Evolutionary conservation across 345 rosid species (phyloP), one percentile per base, ranked within the genome.

Genomic region (Durio zibethinus): DNA sequence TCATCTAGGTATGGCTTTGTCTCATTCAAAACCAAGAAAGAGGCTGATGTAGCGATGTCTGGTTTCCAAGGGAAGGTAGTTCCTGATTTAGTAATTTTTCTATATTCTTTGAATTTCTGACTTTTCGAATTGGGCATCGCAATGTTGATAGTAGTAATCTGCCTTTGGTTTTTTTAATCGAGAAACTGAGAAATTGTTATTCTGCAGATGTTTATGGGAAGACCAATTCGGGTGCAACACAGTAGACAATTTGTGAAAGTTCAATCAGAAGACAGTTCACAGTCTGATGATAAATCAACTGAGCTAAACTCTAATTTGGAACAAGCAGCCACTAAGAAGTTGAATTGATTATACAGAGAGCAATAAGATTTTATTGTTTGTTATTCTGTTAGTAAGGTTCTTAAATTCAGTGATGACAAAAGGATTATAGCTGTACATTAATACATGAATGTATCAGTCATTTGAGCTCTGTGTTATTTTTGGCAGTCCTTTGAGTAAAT

Each of bases 1-100:
- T 83, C 93, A 25, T 83, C 97, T 60, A 95, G 98, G 11, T 90
- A 92, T 71, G 97, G 94, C 12, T 90, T 93, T 87, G 95, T 92
- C 48, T 81, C 94, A 64, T 92, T 93, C 85, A 89, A 89, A 83
- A 80, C 87, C 81, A 92, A 88, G 85, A 90, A 85, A 83, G 89
- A 82, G 65, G 98, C 95, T 6, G 95, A 93, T 15, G 85, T 78
- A 21, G 94, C 95, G 5, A 76, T 90, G 65, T 53, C 86, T 80
- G 69, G 87, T 62, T 89, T 88, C 65, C 81, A 88, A 81, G 97
- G 86, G 71, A 92, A 93, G 95, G 98, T 93, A 84, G 63, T 78
- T 10, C 43, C 52, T 10, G 16, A 20, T 62, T 75, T 20, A 31
- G 36, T 66, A 35, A 36, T 29, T 52, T 36, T 62, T 53, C 47